These are phyloP conservation scores for Phalaenopsis hybrid DNA, from an alignment of 116 monocot species.

Conservation along the genomic window DNA sequence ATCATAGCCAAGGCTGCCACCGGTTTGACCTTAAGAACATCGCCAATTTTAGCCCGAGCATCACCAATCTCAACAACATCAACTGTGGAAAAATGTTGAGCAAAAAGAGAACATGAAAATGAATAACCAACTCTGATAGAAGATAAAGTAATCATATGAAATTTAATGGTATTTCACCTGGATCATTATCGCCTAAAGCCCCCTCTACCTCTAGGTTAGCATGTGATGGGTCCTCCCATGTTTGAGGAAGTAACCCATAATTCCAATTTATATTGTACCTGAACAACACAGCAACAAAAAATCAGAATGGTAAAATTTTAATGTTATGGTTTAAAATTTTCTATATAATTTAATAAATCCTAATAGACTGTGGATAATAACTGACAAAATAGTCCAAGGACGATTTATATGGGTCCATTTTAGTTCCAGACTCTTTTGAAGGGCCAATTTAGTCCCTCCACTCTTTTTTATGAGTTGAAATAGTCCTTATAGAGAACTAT, in stretches of 20 bases:
- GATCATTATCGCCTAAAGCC: conserved; percentile 92
- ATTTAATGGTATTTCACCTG: conserved; percentile 36
- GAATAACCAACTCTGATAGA: not conserved
- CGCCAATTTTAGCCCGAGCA: conserved; percentile 64
- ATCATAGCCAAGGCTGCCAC: conserved; percentile 95
- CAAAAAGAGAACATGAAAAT: conserved; percentile 2
- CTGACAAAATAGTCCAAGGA: too few relatives aligned
- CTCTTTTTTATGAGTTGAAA: too few relatives aligned
- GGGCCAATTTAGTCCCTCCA: too few relatives aligned
- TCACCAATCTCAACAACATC: conserved; percentile 98
- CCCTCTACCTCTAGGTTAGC: conserved; percentile 81
- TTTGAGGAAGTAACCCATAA: conserved; percentile 93
- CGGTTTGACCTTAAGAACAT: conserved; percentile 83
- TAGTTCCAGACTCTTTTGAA: too few relatives aligned
- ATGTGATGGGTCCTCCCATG: conserved; percentile 93
- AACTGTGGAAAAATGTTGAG: conserved; percentile 30
- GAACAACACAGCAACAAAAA: not conserved
- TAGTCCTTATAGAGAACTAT: too few relatives aligned
- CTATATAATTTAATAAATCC: not conserved
- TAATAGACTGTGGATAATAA: not conserved
- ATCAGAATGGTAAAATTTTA: not conserved
- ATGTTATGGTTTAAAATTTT: not conserved
- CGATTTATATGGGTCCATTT: too few relatives aligned
- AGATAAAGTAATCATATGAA: not conserved
- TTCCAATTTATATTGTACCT: conserved; percentile 99